A percentile compares a stretch with the other conserved stretches of the same genome.
Evolutionary conservation across 1,284 basidiomycete genomes (phyloP).

Genomic region (Tetrapyrgos nigripes): DNA sequence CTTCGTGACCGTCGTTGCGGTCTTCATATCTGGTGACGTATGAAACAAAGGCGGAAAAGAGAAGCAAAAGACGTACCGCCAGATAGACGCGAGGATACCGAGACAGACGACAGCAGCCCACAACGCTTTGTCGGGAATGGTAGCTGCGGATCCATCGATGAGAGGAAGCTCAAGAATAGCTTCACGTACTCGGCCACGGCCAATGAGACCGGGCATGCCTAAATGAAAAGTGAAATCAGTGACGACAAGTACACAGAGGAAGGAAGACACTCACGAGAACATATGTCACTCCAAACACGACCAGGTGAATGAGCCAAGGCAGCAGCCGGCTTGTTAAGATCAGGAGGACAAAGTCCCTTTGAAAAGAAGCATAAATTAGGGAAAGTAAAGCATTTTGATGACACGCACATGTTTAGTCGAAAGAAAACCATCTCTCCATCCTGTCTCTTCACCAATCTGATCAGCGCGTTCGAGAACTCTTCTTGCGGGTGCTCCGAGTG

Average conservation of each 20-base stretch:
- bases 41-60: neutral
- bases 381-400: neutral
- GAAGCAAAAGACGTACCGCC: conserved; percentile 9
- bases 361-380: neutral
- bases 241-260: neutral
- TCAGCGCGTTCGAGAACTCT: conserved; percentile 15
- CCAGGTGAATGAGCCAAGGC: conserved; percentile 10
- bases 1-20: conserved; percentile 17
- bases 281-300: conserved; percentile 15
- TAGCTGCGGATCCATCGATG: conserved; percentile 4
- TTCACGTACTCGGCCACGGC: conserved; percentile 15
- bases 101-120: conserved; percentile 19
- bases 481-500: conserved; percentile 13
- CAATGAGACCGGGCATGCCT: conserved; percentile 14
- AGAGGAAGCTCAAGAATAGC: conserved; percentile 15
- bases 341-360: conserved; percentile 14
- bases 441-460: conserved; percentile 7
- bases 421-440: conserved; percentile 17
- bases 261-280: neutral
- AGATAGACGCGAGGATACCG: conserved; percentile 18
- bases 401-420: conserved; percentile 8
- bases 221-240: neutral
- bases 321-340: conserved; percentile 15
- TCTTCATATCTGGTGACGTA: conserved; percentile 4
- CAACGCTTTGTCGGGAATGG: conserved; percentile 14